phyloP scores from a whole-genome alignment of 768 basidiomycete genomes.

The Xerocomellus intermedius region DNA sequence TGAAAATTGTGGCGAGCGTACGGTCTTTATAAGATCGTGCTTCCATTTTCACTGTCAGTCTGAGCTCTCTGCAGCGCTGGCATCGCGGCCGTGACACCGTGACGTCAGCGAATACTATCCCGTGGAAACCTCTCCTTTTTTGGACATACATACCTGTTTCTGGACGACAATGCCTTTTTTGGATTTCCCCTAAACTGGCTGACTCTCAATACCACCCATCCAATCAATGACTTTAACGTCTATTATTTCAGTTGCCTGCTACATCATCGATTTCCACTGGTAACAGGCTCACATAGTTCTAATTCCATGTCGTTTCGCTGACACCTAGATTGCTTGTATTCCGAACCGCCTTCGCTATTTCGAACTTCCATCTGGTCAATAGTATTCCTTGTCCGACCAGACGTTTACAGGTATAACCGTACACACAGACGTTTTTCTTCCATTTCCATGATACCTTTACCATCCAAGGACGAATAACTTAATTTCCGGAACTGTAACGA shows the following conservation, averaged over 20 bases:
- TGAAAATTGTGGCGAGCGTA: conserved; percentile 1
- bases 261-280: too few relatives aligned
- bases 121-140: not conserved
- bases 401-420: not conserved
- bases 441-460: too few relatives aligned
- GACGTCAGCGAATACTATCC: conserved; percentile 19
- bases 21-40: conserved; percentile 9
- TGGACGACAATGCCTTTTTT: not conserved
- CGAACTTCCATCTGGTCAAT: not conserved
- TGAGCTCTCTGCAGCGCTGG: not conserved
- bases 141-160: not conserved
- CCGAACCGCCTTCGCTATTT: too few relatives aligned
- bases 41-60: conserved; percentile 14
- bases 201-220: too few relatives aligned
- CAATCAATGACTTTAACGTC: too few relatives aligned
- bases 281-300: not conserved
- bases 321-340: too few relatives aligned
- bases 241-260: too few relatives aligned
- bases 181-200: not conserved
- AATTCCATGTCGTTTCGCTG: not conserved
- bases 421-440: not conserved
- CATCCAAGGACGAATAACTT: not conserved
- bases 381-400: not conserved
- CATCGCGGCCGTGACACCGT: conserved; percentile 12
- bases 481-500: conserved; percentile 13